Conservation (phyloP, 148 eudicot genomes). For the Nyssa sinensis region DNA sequence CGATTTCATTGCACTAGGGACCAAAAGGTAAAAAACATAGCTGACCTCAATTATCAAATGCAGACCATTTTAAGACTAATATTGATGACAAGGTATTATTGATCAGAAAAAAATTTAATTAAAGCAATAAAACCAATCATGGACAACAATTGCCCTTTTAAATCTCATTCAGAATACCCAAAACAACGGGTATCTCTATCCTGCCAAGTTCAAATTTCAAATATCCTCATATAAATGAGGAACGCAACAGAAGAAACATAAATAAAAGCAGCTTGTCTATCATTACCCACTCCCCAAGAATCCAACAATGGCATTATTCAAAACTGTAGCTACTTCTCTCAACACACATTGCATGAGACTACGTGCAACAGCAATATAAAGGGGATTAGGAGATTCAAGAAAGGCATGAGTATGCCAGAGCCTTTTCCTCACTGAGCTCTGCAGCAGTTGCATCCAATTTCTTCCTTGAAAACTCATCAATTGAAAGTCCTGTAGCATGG, state of each 20-base stretch:
- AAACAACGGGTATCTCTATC: not conserved
- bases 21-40: too few species aligned
- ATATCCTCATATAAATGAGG: not conserved
- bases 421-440: slow-evolving; percentile 90
- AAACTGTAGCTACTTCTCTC: slow-evolving; percentile 36
- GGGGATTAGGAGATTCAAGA: slow-evolving; percentile 21
- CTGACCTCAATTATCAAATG: too few species aligned
- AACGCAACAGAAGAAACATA: not conserved
- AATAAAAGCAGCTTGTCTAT: slow-evolving; percentile 28
- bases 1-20: too few species aligned
- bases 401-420: slow-evolving; percentile 90
- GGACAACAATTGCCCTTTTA: not conserved
- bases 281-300: slow-evolving; percentile 20
- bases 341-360: slow-evolving; percentile 19
- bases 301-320: slow-evolving; percentile 51
- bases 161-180: not conserved
- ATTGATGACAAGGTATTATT: too few species aligned
- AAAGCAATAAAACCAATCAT: too few species aligned
- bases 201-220: not conserved
- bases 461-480: slow-evolving; percentile 82
- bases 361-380: not conserved
- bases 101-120: too few species aligned
- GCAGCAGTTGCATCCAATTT: slow-evolving; percentile 88
- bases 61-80: too few species aligned
- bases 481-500: slow-evolving; percentile 60